Base-by-base conservation (phyloP, 2,329 filamentous ascomycete genomes). In the Endothia cerciana region DNA sequence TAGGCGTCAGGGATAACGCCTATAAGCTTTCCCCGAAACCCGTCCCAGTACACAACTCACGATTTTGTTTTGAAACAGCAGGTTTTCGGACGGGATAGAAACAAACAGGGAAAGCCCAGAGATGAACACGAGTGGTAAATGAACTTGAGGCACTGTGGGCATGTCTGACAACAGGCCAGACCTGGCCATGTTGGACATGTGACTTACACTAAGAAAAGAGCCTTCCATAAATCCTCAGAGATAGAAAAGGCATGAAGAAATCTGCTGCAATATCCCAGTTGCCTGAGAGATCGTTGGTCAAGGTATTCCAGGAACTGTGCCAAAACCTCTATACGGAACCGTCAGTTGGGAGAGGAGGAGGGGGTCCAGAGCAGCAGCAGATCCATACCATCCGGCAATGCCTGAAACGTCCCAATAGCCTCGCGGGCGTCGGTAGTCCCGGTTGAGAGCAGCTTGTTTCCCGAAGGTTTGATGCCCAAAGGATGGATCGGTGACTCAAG, bases 191-290 rank as follows among this genome's bases (percentile, higher is more conserved):
- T 55, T 22, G 19, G 28, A 45, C 65, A 61, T 57, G 59, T 65
- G 66, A 88, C 92, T 87, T 88, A 97, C 93, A 88, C 86, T 69
- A 97, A 83, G 73, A 94, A 96, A 25, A 97, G 77, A 22, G 88
- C 78, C 77, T 95, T 94, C 94, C 94, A 98, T 43, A 97, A 77
- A 72, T 98, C 94, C 70, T 97, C 94, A 58, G 87, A 87, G 60
- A 89, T 84, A 63, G 90, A 91, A 75, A 94, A 96, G 1, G 93
- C 94, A 81, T 93, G 94, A 19, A 98, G 79, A 62, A 92, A 93
- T 75, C 89, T 92, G 81, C 94, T 97, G 6, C 93, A 91, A 64
- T 86, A 85, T 10, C 93, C 92, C 51, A 98, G 79, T 8, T 78
- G 79, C 64, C 89, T 77, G 62, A 98, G 79, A 62, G 83, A 81